Percentiles rank a stretch among this genome's conserved stretches.
These are phyloP conservation scores for Phytopythium ostracodes DNA, from an alignment of 352 stramenopile genomes.

Conservation along the genomic window DNA sequence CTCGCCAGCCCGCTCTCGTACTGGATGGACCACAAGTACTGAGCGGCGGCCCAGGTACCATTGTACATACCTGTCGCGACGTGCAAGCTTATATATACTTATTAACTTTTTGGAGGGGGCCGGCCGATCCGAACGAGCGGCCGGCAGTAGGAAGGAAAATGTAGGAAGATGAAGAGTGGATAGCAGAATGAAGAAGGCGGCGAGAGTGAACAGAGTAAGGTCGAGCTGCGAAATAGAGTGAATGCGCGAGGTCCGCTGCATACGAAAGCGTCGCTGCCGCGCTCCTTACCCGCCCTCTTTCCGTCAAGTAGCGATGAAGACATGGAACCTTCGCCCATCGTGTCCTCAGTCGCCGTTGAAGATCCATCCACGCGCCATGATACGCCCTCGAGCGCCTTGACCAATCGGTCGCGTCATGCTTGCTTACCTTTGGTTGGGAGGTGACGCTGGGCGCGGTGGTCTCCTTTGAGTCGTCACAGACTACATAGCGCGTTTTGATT, in stretches of 20 bases:
- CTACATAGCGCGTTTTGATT: neutral
- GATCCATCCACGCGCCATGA: neutral
- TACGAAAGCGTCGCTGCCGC: neutral
- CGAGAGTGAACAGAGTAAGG: too few relatives aligned
- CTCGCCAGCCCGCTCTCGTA: conserved; percentile 62
- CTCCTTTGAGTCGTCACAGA: too few relatives aligned
- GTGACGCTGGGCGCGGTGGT: neutral
- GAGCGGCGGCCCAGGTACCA: conserved; percentile 12
- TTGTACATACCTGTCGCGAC: neutral
- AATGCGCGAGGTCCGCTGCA: neutral
- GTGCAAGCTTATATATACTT: neutral
- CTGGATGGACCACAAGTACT: conserved; percentile 78
- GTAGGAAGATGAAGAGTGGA: too few relatives aligned
- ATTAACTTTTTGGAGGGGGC: neutral
- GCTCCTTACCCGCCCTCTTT: neutral
- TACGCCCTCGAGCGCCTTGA: neutral
- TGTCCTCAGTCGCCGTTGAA: too few relatives aligned
- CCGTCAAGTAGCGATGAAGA: neutral
- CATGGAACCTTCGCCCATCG: too few relatives aligned
- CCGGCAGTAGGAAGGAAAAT: too few relatives aligned
- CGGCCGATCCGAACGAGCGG: too few relatives aligned
- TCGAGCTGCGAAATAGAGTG: too few relatives aligned
- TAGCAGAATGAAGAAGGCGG: too few relatives aligned
- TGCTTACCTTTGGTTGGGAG: neutral
- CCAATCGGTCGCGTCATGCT: neutral